phyloP scores from a whole-genome alignment of 441 rosid genomes.

The Eutrema salsugineum region DNA sequence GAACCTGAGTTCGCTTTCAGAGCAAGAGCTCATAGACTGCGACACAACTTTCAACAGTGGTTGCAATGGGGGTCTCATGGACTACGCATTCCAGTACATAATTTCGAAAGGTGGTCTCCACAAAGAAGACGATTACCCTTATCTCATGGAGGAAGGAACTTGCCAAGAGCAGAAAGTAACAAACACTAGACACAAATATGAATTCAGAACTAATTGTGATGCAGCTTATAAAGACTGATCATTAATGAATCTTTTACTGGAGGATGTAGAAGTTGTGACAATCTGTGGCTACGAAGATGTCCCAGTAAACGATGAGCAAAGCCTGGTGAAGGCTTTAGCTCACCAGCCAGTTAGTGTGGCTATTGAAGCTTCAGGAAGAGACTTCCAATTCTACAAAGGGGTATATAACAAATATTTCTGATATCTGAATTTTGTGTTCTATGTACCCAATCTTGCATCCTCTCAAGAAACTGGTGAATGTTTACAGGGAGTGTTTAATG shows the following conservation, averaged over 20 bases:
- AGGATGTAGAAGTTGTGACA: conserved; percentile 50
- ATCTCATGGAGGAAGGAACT: conserved; percentile 87
- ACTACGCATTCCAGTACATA: conserved; percentile 79
- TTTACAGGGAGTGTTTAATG: conserved; percentile 84
- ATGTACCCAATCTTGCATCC: not conserved
- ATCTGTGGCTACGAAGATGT: conserved; percentile 81
- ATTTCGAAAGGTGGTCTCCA: conserved; percentile 73
- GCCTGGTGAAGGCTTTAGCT: conserved; percentile 76
- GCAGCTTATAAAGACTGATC: not conserved
- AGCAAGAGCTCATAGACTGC: conserved; percentile 92
- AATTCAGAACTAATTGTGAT: not conserved
- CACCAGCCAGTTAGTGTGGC: conserved; percentile 93
- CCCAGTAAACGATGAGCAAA: conserved; percentile 66
- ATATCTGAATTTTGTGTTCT: not conserved
- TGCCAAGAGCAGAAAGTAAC: conserved; percentile 72
- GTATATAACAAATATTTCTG: conserved; percentile 34
- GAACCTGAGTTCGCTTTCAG: conserved; percentile 76
- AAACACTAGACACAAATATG: not conserved
- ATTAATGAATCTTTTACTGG: conserved; percentile 38
- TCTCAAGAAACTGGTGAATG: not conserved
- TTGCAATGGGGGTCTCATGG: conserved; percentile 98
- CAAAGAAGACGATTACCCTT: conserved; percentile 88
- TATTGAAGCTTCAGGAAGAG: conserved; percentile 88
- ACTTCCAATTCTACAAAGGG: conserved; percentile 95
- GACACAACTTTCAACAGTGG: conserved; percentile 76